A percentile compares a stretch with the other conserved stretches of the same genome.
These are phyloP conservation scores for Globisporangium cederbergense DNA, from an alignment of 352 stramenopile species.

Conservation along the genomic window DNA sequence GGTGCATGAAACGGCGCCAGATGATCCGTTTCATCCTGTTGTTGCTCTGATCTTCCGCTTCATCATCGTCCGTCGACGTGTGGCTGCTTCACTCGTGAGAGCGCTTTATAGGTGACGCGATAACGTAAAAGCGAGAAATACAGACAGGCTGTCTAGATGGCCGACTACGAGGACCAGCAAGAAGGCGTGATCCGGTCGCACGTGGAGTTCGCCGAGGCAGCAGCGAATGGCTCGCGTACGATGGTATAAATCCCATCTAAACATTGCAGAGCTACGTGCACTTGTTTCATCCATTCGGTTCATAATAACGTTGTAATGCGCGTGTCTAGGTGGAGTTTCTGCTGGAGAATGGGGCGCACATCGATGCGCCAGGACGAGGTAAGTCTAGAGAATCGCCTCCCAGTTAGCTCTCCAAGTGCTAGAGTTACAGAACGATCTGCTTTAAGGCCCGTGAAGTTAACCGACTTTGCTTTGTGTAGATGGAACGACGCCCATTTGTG, in stretches of 20 bases:
- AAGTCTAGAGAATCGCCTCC: not conserved
- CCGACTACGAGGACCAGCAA: constrained; percentile 30
- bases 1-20: not conserved
- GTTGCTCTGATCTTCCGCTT: not conserved
- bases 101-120: not conserved
- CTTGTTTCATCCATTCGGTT: not conserved
- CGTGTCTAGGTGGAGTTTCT: constrained; percentile 54
- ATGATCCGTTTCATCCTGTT: constrained; percentile 4
- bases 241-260: constrained; percentile 31
- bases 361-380: constrained; percentile 53
- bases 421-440: not conserved
- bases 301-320: not conserved
- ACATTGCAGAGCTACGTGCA: not conserved
- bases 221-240: constrained; percentile 52
- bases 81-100: not conserved
- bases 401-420: not conserved
- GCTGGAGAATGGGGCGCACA: constrained; percentile 45
- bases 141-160: constrained; percentile 11
- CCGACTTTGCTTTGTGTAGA: constrained; percentile 23
- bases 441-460: not conserved
- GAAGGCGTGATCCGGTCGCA: constrained; percentile 55
- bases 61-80: not conserved
- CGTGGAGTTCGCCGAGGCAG: constrained; percentile 59
- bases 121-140: not conserved
- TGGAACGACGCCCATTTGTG: constrained; percentile 59